Percentiles rank a stretch among this genome's conserved stretches.
phyloP scores from a whole-genome alignment of 345 rosid genomes.

The Eucalyptus fibrosa region DNA sequence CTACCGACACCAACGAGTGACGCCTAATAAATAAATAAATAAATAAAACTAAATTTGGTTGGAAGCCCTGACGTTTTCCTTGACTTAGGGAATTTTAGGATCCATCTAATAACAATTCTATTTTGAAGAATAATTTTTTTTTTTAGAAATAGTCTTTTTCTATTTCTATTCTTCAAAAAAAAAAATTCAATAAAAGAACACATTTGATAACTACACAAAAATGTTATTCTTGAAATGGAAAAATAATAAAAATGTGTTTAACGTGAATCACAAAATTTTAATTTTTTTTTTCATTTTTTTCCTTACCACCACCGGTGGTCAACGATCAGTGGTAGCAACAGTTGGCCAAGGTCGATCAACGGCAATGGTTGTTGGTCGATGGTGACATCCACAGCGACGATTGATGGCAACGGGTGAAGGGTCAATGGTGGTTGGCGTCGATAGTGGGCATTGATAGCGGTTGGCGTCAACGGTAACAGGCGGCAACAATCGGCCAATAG shows the following conservation, averaged over 20 bases:
- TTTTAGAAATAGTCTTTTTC: too few relatives aligned
- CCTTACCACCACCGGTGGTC: accelerated
- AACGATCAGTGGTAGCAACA: accelerated
- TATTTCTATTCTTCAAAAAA: accelerated
- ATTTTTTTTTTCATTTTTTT: too few relatives aligned
- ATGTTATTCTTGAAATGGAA: accelerated
- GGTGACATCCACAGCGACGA: accelerated
- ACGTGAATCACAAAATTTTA: too few relatives aligned
- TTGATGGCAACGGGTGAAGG: accelerated
- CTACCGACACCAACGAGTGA: background rate
- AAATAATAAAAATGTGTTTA: too few relatives aligned
- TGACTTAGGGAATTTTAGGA: background rate
- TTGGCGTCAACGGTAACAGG: accelerated
- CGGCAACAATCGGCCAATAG: accelerated
- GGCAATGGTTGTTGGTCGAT: too few relatives aligned
- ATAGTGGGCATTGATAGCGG: too few relatives aligned
- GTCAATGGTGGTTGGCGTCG: accelerated
- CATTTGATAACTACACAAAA: too few relatives aligned
- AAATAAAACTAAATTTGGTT: background rate
- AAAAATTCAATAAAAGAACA: accelerated
- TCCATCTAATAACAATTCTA: too few relatives aligned
- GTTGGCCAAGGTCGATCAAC: accelerated
- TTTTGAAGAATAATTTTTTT: accelerated
- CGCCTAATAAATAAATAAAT: background rate
- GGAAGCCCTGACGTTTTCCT: background rate